Evolutionary conservation across 1,284 basidiomycete species (phyloP).

Genomic region (Cryptococcus sp.): DNA sequence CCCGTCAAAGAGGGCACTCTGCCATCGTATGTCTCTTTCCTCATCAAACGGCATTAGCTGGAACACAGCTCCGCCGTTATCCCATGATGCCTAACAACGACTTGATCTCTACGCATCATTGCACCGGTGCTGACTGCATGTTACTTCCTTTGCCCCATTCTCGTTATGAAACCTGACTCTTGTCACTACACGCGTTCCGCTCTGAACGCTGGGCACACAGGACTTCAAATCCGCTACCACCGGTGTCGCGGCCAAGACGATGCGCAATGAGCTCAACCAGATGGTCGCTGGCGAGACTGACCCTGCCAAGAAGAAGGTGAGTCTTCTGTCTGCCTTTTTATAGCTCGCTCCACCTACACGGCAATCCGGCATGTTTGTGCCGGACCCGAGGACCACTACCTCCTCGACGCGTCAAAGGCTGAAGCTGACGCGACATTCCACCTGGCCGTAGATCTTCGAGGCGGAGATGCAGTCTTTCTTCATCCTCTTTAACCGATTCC

Average conservation of each 20-base stretch:
- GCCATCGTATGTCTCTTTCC: conserved; percentile 48
- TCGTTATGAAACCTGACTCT: background rate
- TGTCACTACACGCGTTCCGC: background rate
- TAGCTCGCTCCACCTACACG: background rate
- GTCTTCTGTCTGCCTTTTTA: conserved; percentile 28
- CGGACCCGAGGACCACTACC: background rate
- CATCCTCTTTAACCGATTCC: conserved; percentile 97
- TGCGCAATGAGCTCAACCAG: conserved; percentile 96
- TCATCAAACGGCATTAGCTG: background rate
- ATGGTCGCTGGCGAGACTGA: conserved; percentile 85
- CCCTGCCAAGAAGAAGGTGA: conserved; percentile 76
- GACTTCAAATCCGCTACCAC: conserved; percentile 98
- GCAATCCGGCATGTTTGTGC: background rate
- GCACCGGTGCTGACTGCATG: background rate
- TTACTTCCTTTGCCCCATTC: background rate
- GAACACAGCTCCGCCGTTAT: background rate
- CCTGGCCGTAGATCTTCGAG: conserved; percentile 74
- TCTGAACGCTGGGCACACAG: conserved; percentile 19
- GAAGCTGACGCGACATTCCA: conserved; percentile 1
- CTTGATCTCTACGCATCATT: background rate
- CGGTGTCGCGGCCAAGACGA: conserved; percentile 93
- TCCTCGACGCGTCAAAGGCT: background rate
- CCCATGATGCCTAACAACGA: background rate
- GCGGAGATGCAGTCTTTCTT: conserved; percentile 99
- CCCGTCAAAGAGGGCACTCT: conserved; percentile 52